Evolutionary conservation across 257 asterid species (phyloP).

Genomic region (Ocimum tenuiflorum): DNA sequence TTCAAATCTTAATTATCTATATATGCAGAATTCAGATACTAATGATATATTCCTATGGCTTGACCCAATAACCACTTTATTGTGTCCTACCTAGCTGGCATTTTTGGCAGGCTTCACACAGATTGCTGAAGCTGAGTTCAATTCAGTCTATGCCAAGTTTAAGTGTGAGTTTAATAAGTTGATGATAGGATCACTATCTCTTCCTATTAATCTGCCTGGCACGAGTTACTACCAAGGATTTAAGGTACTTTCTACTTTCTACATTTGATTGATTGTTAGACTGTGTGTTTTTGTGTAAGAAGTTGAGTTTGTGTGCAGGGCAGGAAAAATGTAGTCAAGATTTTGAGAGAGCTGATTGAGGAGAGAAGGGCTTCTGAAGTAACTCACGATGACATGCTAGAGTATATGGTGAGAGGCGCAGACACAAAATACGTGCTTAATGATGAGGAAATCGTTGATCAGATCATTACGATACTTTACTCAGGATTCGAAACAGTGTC

Average conservation of each 20-base stretch:
- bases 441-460: constrained; percentile 70
- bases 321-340: constrained; percentile 43
- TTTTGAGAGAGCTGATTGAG: constrained; percentile 40
- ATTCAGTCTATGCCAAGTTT: constrained; percentile 28
- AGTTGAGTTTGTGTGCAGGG: constrained; percentile 38
- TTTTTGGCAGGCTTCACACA: constrained; percentile 38
- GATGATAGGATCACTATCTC: constrained; percentile 48
- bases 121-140: constrained; percentile 36
- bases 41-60: not conserved
- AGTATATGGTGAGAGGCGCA: constrained; percentile 32
- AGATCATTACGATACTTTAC: constrained; percentile 68
- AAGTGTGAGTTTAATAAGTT: constrained; percentile 48
- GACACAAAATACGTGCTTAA: constrained; percentile 29
- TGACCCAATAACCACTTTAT: not conserved
- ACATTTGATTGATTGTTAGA: not conserved
- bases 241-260: constrained; percentile 23
- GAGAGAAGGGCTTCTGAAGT: constrained; percentile 44
- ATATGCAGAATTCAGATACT: not conserved
- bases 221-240: constrained; percentile 46
- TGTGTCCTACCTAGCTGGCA: constrained; percentile 43
- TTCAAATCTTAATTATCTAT: no score
- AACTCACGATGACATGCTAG: constrained; percentile 49
- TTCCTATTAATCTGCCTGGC: constrained; percentile 59
- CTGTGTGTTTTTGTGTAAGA: not conserved
- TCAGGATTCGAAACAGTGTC: constrained; percentile 91